Percentiles rank a stretch among this genome's conserved stretches.
These are phyloP conservation scores for Sideroxylon spinosum DNA, from an alignment of 179 eudicot genomes.

Conservation along the genomic window DNA sequence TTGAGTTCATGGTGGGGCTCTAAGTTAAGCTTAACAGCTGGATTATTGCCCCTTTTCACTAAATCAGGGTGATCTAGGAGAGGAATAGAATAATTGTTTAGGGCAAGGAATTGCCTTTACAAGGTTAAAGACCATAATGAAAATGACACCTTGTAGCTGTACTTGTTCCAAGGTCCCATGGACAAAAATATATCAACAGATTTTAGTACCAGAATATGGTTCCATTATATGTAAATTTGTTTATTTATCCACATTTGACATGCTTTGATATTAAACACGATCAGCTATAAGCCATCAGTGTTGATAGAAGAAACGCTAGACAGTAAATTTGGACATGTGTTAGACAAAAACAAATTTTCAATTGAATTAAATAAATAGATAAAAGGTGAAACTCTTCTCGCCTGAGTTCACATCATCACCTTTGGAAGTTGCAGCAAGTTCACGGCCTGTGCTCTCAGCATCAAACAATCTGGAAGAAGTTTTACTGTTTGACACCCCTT, in stretches of 20 bases:
- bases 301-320: background rate
- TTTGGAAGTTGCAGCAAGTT: constrained; percentile 38
- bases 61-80: no score
- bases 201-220: background rate
- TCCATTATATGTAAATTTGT: background rate
- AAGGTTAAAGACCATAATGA: no score
- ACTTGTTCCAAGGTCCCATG: no score
- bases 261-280: background rate
- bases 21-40: no score
- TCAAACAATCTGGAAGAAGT: constrained; percentile 27
- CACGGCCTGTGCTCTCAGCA: constrained; percentile 38
- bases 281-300: background rate
- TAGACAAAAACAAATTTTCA: background rate
- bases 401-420: constrained; percentile 43
- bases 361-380: background rate
- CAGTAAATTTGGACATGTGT: background rate
- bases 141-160: no score
- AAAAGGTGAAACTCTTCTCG: constrained; percentile 8
- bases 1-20: no score
- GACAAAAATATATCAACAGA: no score
- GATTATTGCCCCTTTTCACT: no score
- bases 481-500: constrained; percentile 33
- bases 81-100: no score
- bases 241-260: background rate
- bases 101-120: no score